Base-by-base conservation (phyloP, 371 early-diverging fungal species). In the Apophysomyces elegans region DNA sequence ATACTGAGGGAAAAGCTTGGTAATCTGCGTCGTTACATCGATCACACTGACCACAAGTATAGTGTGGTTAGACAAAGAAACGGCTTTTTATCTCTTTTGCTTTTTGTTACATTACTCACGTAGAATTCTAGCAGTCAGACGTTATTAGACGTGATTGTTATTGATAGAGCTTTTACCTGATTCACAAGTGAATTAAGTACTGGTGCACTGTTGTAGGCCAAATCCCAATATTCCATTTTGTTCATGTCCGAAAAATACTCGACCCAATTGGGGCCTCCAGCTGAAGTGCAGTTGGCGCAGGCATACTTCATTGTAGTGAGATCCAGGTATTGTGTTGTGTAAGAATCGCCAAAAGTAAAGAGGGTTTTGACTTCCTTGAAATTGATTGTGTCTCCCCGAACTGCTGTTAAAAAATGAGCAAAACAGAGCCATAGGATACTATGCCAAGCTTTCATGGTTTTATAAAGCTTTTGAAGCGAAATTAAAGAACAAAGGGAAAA, bases 231-330 rank as follows among this genome's bases (percentile, higher is more conserved):
- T 4, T 59, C 43, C 73, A 74, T 71, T 6, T 63, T 45, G 11
- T 61, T 61, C 11, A 37, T 37, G 13, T 70, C 64, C 7, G 68
- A 64, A 14, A 79, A 63, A 65, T 76, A 76, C 36, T 74, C 65
- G 7, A 79, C 74, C 79, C 79, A 79, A 66, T 79, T 79, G 5
- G 68, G 74, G 5, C 76, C 79, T 47, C 74, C 74, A 12, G 79
- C 74, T 26, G 79, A 79, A 8, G 79, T 74, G 16, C 74, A 72
- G 50, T 74, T 66, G 59, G 60, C 18, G 56, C 74, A 76, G 12
- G 71, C 66, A 62, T 79, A 79, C 0, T 59, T 59, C 50, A 78
- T 36, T 0, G 76, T 61, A 5, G 47, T 18, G 38, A 69, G 54
- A 56, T 78, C 61, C 38, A 78, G 58, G 43, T 74, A 71, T 7